These are phyloP conservation scores for Neurospora discreta DNA, from an alignment of 495 filamentous ascomycete genomes.

Conservation along the genomic window DNA sequence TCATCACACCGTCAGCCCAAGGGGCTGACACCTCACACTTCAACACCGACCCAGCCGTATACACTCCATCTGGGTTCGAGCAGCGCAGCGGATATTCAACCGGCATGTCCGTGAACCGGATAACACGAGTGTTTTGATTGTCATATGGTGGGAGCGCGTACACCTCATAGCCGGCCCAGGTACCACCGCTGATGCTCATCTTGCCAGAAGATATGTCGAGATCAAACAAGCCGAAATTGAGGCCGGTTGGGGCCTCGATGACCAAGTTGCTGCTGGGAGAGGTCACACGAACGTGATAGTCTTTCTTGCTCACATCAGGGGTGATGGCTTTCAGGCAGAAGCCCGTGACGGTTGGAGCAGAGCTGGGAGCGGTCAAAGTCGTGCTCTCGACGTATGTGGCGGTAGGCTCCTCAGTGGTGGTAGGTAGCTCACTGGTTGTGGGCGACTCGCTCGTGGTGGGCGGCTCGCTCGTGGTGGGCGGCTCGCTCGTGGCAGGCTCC, in stretches of 20 bases:
- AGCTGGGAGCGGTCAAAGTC: neutral
- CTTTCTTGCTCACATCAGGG: neutral
- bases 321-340: neutral
- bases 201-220: neutral
- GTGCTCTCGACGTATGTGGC: neutral
- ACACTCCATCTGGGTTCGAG: neutral
- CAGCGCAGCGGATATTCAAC: neutral
- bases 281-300: neutral
- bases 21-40: neutral
- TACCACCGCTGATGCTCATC: neutral
- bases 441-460: neutral
- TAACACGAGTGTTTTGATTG: neutral
- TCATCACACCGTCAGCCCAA: neutral
- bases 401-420: neutral
- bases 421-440: neutral
- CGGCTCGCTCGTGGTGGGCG: neutral
- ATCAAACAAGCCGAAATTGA: neutral
- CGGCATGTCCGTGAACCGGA: neutral
- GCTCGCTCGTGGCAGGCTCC: neutral
- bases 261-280: neutral
- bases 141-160: neutral
- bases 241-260: neutral
- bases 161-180: neutral
- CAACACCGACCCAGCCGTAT: neutral
- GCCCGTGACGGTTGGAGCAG: neutral